Base-by-base conservation (phyloP, 1,139 yeast species). In the Starmera stellimalicola region DNA sequence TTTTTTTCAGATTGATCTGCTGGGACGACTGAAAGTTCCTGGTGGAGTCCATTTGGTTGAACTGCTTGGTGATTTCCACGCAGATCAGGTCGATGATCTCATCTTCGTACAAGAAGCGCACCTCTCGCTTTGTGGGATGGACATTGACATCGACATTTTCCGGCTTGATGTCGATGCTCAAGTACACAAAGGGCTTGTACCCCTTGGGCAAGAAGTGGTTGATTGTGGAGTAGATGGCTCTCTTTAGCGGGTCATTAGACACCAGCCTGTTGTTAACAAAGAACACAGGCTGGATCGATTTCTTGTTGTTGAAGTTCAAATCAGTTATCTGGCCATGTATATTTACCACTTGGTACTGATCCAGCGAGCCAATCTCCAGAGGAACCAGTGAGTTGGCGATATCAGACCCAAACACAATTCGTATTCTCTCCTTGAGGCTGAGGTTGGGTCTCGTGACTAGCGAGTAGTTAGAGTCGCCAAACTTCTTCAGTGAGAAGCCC, bases 61-160 rank as follows among this genome's bases (percentile, higher is more conserved):
- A 60, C 1, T 62, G 51, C 3, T 57, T 60, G 36, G 76, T 78
- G 0, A 88, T 52, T 8, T 57, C 50, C 0, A 56, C 54, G 20
- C 79, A 65, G 1, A 91, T 64, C 17, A 54, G 45, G 27, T 79
- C 87, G 7, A 84, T 69, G 16, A 93, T 83, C 50, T 87, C 97
- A 35, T 82, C 94, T 49, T 93, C 97, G 51, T 77, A 58, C 25
- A 91, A 60, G 52, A 93, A 87, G 33, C 94, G 58, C 2, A 93
- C 97, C 48, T 91, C 97, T 35, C 93, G 67, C 48, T 91, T 91
- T 0, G 98, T 91, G 0, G 99, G 99, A 51, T 93, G 98, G 8
- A 93, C 77, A 53, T 91, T 91, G 9, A 91, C 98, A 53, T 91
- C 99, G 11, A 91, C 65, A 39, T 79, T 77, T 23, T 60, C 62